These are phyloP conservation scores for Debaryomyces sp. DNA, from an alignment of 1,139 yeast species.

Conservation along the genomic window DNA sequence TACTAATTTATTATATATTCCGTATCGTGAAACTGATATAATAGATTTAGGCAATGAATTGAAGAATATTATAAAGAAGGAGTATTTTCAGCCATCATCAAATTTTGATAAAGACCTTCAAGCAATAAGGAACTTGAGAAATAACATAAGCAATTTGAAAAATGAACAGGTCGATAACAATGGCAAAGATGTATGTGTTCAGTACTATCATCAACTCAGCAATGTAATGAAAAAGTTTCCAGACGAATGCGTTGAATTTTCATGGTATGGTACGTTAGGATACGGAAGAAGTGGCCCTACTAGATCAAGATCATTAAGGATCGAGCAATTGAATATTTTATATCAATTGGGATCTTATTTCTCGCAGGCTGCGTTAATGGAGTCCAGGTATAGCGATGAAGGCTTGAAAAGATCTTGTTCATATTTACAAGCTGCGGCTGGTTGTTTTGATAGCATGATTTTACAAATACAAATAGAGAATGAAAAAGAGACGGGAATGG, in stretches of 20 bases:
- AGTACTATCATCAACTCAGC: constrained; percentile 35
- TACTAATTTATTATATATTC: constrained; percentile 50
- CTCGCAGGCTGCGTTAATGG: constrained; percentile 54
- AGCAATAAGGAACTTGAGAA: constrained; percentile 33
- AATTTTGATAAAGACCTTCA: constrained; percentile 57
- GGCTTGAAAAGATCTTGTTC: constrained; percentile 66
- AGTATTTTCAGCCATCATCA: constrained; percentile 67
- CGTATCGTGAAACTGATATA: constrained; percentile 53
- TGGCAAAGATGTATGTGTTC: constrained; percentile 22
- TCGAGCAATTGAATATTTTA: constrained; percentile 63
- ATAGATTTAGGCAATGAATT: constrained; percentile 51
- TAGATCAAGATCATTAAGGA: constrained; percentile 45
- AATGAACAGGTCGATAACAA: constrained; percentile 21
- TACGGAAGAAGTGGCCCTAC: constrained; percentile 47
- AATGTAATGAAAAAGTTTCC: constrained; percentile 43
- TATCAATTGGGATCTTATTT: constrained; percentile 72
- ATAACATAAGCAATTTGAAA: constrained; percentile 23
- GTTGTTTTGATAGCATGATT: constrained; percentile 54
- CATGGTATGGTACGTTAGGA: constrained; percentile 75
- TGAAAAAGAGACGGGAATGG: constrained; percentile 4
- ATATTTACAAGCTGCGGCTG: constrained; percentile 72
- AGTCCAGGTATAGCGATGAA: constrained; percentile 48
- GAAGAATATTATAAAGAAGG: constrained; percentile 52
- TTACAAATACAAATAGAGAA: constrained; percentile 11
- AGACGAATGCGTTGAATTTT: constrained; percentile 50